Evolutionary conservation across 1,284 basidiomycete genomes (phyloP), one percentile per base, ranked within the genome.

Genomic region (Sphagnurus paluster): DNA sequence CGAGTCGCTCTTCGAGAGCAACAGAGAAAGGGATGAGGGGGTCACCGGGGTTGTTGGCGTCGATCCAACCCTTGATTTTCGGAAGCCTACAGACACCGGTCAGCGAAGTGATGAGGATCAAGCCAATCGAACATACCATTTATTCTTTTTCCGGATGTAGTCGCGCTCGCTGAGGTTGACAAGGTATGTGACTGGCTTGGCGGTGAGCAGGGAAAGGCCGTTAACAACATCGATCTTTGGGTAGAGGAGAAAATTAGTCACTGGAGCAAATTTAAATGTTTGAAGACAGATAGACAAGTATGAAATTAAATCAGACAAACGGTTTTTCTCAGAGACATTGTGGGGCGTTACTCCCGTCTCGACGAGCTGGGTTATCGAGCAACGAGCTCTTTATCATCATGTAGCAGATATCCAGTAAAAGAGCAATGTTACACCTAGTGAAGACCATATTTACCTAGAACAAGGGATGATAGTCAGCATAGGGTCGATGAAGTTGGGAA

Each of bases 11-110:
- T 67, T 99, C 97, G 41, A 99, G 77, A 1, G 95, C 82, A 42
- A 99, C 97, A 17, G 93, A 97, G 77, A 99, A 98, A 9, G 97
- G 97, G 59, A 99, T 98, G 55, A 99, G 80, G 19, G 82, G 79
- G 64, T 99, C 97, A 49, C 97, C 97, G 1, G 95, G 86, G 74
- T 98, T 99, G 77, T 98, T 84, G 63, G 87, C 80, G 72, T 99
- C 95, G 62, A 99, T 98, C 96, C 97, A 99, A 20, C 75, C 90
- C 69, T 98, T 98, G 79, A 99, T 99, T 75, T 98, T 98, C 19
- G 95, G 80, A 21, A 99, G 74, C 88, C 87, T 89, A 50, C 17
- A 23, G 25, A 53, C 13, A 33, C 29, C 21, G 11, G 35, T 13
- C 13, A 14, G 14, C 14, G 7, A 43, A 6, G 14, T 10, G 19